Evolutionary conservation across 768 basidiomycete species (phyloP).

Genomic region (Mycena kentingensis): DNA sequence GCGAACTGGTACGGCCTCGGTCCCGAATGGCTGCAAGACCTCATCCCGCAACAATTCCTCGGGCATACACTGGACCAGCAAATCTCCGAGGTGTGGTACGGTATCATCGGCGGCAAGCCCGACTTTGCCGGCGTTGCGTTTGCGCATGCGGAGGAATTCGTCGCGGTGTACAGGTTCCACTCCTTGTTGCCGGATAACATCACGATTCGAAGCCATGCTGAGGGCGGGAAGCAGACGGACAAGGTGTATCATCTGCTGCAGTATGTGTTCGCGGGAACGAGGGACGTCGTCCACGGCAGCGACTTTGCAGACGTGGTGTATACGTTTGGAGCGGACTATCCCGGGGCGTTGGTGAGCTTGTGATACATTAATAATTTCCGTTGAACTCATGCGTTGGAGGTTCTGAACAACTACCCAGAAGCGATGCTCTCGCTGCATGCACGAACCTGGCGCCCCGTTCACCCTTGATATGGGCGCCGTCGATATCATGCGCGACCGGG

Average conservation of each 20-base stretch:
- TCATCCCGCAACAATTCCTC: not conserved
- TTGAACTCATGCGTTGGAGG: not conserved
- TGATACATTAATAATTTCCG: not conserved
- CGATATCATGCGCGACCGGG: constrained; percentile 18
- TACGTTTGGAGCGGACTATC: constrained; percentile 14
- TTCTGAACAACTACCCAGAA: constrained; percentile 13
- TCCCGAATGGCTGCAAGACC: constrained; percentile 5
- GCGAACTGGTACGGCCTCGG: constrained; percentile 18
- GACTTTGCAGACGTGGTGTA: constrained; percentile 17
- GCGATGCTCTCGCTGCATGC: constrained; percentile 8
- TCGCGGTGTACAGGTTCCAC: constrained; percentile 19
- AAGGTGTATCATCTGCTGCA: constrained; percentile 12
- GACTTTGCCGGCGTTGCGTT: constrained; percentile 19
- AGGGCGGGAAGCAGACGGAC: constrained; percentile 1
- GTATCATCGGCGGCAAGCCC: constrained; percentile 14
- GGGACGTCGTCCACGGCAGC: constrained; percentile 15
- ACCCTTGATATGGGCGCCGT: constrained; percentile 15
- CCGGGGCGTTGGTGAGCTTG: constrained; percentile 8
- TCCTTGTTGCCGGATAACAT: constrained; percentile 16
- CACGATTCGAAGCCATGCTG: constrained; percentile 16
- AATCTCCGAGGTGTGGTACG: constrained; percentile 9
- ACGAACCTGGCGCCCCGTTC: constrained; percentile 9
- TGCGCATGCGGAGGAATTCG: constrained; percentile 20
- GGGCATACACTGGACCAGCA: constrained; percentile 8
- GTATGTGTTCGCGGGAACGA: constrained; percentile 12